Evolutionary conservation across 164 flowering plant species (phyloP), one percentile per base, ranked within the genome.

Genomic region (Pachysandra terminalis): DNA sequence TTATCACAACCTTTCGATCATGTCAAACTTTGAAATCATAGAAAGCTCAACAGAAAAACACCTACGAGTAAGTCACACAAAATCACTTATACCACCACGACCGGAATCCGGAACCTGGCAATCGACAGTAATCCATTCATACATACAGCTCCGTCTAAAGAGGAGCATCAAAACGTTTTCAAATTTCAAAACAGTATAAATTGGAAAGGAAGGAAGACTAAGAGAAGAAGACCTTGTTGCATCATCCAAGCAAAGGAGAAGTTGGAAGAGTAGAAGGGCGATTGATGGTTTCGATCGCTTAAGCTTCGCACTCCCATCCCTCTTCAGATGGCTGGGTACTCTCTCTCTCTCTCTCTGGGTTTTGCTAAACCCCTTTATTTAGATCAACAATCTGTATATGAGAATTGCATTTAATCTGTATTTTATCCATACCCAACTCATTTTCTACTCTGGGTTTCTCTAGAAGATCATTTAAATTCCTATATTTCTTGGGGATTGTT

Each of bases 271-370:
- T 19, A 27, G 6, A 10, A 10, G 45, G 45, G 10, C 51, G 17
- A 6, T 13, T 5, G 22, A 19, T 3, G 22, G 21, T 1, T 2
- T 59, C 16, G 63, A 59, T 32, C 40, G 48, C 24, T 24, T 62
- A 22, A 23, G 15, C 54, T 45, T 28, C 17, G 28, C 65, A 10
- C 32, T 9, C 48, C 37, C 14, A 32, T 32, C 17, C 51, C 51
- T 45, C 17, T 45, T 63, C 0, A 48, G 9, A 63, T 63, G 66
- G 54, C 66, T 0, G 66, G 66, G 66, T 63, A 63, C n/a, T 21
- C 51, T 21, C 55, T 16, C 55, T 49, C 55, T 63, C 23, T 15
- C 28, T 6, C 66, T 63, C 66, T 49, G 9, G 17, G 23, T 32
- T 45, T 45, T 12, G 17, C 17, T 10, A 45, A 10, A 12, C 15